phyloP scores from a whole-genome alignment of 306 rosid species.

The Cicer judaicum region DNA sequence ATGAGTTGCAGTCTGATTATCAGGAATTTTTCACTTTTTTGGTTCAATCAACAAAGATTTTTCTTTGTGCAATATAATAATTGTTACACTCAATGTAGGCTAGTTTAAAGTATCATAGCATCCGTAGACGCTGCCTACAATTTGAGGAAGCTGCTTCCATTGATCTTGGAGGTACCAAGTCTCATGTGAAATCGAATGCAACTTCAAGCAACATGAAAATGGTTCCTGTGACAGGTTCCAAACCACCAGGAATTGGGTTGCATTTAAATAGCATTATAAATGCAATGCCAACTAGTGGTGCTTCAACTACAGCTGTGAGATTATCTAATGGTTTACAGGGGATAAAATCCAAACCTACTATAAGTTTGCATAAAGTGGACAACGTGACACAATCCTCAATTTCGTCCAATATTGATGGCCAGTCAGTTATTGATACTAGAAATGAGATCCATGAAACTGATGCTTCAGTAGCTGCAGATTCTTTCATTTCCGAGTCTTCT shows the following conservation, averaged over 20 bases:
- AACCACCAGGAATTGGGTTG: constrained; percentile 65
- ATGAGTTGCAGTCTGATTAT: constrained; percentile 15
- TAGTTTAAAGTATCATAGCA: constrained; percentile 48
- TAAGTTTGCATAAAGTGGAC: constrained; percentile 39
- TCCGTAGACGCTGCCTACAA: constrained; percentile 65
- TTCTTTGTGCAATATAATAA: constrained; percentile 41
- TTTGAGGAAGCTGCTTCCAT: constrained; percentile 55
- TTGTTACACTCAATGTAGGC: constrained; percentile 49
- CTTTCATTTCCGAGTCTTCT: constrained; percentile 47
- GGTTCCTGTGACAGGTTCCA: constrained; percentile 48
- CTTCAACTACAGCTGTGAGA: constrained; percentile 46
- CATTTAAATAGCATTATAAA: constrained; percentile 72
- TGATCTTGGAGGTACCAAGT: constrained; percentile 40
- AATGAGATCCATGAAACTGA: constrained; percentile 41
- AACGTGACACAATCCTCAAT: constrained; percentile 42
- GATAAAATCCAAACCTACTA: constrained; percentile 45
- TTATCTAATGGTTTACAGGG: constrained; percentile 48
- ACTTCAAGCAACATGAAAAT: constrained; percentile 40
- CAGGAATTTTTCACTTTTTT: constrained; percentile 21
- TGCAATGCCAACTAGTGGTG: constrained; percentile 55
- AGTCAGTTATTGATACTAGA: constrained; percentile 44
- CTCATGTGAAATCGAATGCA: constrained; percentile 40
- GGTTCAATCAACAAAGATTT: background rate
- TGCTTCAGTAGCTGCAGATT: constrained; percentile 40
- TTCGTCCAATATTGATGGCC: constrained; percentile 35